Conservation (phyloP, 192 early-diverging fungal genomes). For the Rhizophlyctis rosea region DNA sequence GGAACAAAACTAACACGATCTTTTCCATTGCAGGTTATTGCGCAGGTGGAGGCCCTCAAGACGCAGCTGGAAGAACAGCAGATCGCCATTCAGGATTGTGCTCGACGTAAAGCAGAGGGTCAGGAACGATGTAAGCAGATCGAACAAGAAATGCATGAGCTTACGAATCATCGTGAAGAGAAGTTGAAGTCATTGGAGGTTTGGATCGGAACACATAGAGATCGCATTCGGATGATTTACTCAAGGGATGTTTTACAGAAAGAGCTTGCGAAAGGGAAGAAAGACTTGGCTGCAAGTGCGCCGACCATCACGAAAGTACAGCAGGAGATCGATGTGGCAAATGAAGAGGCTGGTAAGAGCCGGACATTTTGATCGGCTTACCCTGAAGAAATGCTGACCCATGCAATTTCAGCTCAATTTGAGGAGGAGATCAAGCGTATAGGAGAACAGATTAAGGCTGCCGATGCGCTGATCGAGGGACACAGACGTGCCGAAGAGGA, state of each 20-base stretch:
- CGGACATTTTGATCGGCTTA: neutral
- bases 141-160: conserved; percentile 82
- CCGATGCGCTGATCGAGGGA: conserved; percentile 6
- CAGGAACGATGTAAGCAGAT: conserved; percentile 56
- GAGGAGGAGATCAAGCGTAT: conserved; percentile 23
- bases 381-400: neutral
- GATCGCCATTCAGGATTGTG: conserved; percentile 39
- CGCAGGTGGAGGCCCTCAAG: conserved; percentile 57
- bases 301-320: conserved; percentile 61
- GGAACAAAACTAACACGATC: neutral
- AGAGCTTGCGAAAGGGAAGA: conserved; percentile 64
- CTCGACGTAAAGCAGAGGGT: conserved; percentile 45
- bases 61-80: conserved; percentile 50
- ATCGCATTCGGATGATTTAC: neutral
- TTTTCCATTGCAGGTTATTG: conserved; percentile 37
- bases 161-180: conserved; percentile 79
- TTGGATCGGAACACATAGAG: neutral
- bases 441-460: conserved; percentile 13
- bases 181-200: conserved; percentile 81
- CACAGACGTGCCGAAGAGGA: conserved; percentile 9
- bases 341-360: conserved; percentile 60
- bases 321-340: conserved; percentile 59
- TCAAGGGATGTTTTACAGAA: conserved; percentile 34
- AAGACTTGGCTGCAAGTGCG: conserved; percentile 55
- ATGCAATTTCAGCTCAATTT: conserved; percentile 20